Evolutionary conservation across 2,329 filamentous ascomycete species (phyloP).

Genomic region (Volutella citrinella): DNA sequence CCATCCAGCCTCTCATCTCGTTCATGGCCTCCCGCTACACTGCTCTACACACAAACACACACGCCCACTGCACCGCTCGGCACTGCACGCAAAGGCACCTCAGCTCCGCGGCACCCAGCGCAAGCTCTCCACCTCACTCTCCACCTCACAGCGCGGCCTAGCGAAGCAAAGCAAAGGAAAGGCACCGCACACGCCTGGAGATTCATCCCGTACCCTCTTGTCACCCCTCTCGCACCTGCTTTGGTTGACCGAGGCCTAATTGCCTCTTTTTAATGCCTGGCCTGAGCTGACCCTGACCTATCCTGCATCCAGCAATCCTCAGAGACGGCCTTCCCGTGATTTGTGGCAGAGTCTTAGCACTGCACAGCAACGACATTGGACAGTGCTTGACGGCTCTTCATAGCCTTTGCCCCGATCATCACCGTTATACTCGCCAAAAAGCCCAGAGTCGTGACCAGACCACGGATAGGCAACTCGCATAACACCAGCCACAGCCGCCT

Average conservation of each 20-base stretch:
- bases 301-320: slow-evolving; percentile 9
- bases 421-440: slow-evolving; percentile 9
- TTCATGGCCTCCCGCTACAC: too few species aligned
- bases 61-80: too few species aligned
- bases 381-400: slow-evolving; percentile 5
- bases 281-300: slow-evolving; percentile 17
- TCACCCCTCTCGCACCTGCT: slow-evolving; percentile 8
- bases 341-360: slow-evolving; percentile 10
- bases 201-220: too few species aligned
- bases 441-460: slow-evolving; percentile 1
- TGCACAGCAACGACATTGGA: slow-evolving; percentile 5
- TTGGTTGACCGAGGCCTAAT: too few species aligned
- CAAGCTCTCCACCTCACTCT: not conserved
- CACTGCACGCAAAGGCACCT: too few species aligned
- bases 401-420: slow-evolving; percentile 12
- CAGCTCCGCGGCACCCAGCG: not conserved
- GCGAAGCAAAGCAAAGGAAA: too few species aligned
- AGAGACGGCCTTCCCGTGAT: too few species aligned
- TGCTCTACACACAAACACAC: too few species aligned
- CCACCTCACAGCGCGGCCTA: too few species aligned
- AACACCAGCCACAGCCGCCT: slow-evolving; percentile 19
- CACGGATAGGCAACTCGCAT: slow-evolving; percentile 17
- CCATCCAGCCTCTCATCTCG: too few species aligned
- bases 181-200: too few species aligned
- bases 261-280: slow-evolving; percentile 8